These are phyloP conservation scores for Isoetes engelmannii DNA, from an alignment of 83 land plant species.

Conservation along the genomic window DNA sequence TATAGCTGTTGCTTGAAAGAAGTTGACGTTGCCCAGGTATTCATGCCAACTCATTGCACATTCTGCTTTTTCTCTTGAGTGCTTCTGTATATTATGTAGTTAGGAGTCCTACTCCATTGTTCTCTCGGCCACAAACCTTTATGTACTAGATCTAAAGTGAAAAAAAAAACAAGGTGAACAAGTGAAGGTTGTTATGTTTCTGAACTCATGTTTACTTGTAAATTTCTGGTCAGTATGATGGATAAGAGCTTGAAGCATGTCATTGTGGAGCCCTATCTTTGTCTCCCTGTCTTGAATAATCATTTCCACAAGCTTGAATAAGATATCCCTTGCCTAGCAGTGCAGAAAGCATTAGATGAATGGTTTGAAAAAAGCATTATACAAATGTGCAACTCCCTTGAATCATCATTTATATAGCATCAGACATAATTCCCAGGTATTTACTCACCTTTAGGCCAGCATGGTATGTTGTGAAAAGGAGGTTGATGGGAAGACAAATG, in stretches of 20 bases:
- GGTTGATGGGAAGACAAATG: background rate
- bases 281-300: background rate
- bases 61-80: too few relatives aligned
- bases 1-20: too few relatives aligned
- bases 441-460: constrained; percentile 8
- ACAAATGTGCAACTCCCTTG: background rate
- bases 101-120: too few relatives aligned
- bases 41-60: too few relatives aligned
- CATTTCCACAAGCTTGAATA: background rate
- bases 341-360: background rate
- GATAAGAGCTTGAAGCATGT: background rate
- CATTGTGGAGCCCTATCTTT: background rate
- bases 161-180: too few relatives aligned
- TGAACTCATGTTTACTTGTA: too few relatives aligned
- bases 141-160: too few relatives aligned
- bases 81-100: too few relatives aligned
- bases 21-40: too few relatives aligned
- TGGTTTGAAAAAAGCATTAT: background rate
- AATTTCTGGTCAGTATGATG: constrained; percentile 1
- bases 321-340: background rate
- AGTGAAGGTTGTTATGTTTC: too few relatives aligned
- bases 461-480: constrained; percentile 8
- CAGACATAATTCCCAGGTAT: background rate
- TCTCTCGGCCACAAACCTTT: too few relatives aligned
- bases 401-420: background rate